Evolutionary conservation across 1,284 basidiomycete species (phyloP), one percentile per base, ranked within the genome.

Genomic region (Ustilago xerochloae): DNA sequence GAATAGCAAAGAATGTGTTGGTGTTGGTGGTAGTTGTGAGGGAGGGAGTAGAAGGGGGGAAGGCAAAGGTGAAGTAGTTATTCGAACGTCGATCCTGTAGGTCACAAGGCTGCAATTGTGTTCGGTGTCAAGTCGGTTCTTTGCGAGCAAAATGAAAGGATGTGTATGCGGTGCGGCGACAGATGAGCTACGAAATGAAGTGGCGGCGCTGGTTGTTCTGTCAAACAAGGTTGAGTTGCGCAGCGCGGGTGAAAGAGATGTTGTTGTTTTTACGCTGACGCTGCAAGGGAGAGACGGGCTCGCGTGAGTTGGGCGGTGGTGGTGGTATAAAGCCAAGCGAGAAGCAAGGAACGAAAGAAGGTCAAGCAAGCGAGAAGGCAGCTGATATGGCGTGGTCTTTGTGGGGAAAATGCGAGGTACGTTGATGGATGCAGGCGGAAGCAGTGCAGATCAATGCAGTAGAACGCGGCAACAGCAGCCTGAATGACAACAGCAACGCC

Each of bases 141-240:
- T 8, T 26, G 10, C 16, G 22, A n/a, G n/a, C n/a, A n/a, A n/a
- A 41, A 41, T 41, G 38, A 41, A 22, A 20, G 18, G 38, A 20
- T 8, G 4, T 15, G 16, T 9, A 33, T 33, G 32, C 32, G 20
- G 16, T 43, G 41, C 41, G 26, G 24, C 41, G 41, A 43, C 8
- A 24, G 22, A 43, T 24, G 39, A 7, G 39, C n/a, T 22, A 29
- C 24, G 12, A 39, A 18, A 29, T 41, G 18, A 38, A 41, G 38
- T 30, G 45, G 26, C n/a, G n/a, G n/a, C n/a, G n/a, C n/a, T n/a
- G 41, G 41, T 33, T 33, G 0, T 43, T 20, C 16, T 15, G 41
- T 43, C 22, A 43, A 43, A 43, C 41, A 43, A 43, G 24, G 41
- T 43, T n/a, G n/a, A n/a, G n/a, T n/a, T n/a, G n/a, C n/a, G n/a